A percentile compares a stretch with the other conserved stretches of the same genome.
Evolutionary conservation across 169 alveolate species (phyloP).

Genomic region (Plasmodium billcollinsi): DNA sequence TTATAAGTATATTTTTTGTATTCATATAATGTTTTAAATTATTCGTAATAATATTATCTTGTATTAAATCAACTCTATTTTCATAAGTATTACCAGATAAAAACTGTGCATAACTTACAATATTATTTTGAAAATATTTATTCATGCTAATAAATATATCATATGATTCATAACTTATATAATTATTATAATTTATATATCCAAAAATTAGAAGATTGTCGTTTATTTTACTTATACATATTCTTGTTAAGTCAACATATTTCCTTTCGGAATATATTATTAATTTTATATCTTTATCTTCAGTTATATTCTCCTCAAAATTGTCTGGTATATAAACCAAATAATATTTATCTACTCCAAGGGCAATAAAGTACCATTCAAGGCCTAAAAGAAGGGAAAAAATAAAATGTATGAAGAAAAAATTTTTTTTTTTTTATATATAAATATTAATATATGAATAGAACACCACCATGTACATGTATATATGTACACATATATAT

Average conservation of each 20-base stretch:
- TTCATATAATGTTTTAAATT: constrained; percentile 63
- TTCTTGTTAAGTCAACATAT: constrained; percentile 70
- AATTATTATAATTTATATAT: constrained; percentile 23
- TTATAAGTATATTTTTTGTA: constrained; percentile 43
- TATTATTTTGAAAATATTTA: constrained; percentile 71
- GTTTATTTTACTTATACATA: constrained; percentile 47
- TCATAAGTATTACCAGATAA: constrained; percentile 53
- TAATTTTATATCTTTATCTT: constrained; percentile 33
- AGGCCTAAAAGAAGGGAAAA: constrained; percentile 1
- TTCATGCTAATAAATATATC: constrained; percentile 71
- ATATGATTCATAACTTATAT: constrained; percentile 33
- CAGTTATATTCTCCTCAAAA: constrained; percentile 65
- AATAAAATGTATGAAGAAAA: neutral
- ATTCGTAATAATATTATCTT: constrained; percentile 43
- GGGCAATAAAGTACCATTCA: constrained; percentile 66
- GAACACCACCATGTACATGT: neutral
- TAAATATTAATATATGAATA: neutral
- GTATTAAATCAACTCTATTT: constrained; percentile 50
- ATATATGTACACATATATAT: neutral
- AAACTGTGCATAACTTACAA: constrained; percentile 50
- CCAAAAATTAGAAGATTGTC: constrained; percentile 70
- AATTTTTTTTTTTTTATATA: neutral
- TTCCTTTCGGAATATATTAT: constrained; percentile 25
- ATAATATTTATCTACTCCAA: constrained; percentile 54
- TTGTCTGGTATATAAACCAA: constrained; percentile 58